phyloP scores from a whole-genome alignment of 306 rosid genomes.

The Ammopiptanthus mongolicus region DNA sequence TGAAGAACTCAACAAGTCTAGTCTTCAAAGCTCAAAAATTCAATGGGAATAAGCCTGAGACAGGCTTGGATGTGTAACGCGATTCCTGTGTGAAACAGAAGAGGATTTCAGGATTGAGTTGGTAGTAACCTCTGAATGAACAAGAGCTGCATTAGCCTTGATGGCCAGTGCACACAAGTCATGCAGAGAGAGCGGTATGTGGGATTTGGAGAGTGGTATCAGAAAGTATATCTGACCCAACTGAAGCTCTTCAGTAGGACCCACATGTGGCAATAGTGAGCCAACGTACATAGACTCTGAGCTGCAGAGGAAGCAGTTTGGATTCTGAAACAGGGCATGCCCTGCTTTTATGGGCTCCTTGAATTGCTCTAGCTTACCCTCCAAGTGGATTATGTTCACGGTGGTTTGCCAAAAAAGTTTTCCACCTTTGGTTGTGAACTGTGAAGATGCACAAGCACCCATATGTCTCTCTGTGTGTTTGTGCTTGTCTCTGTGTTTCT shows the following conservation, averaged over 20 bases:
- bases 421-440: neutral
- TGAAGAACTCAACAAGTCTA: neutral
- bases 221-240: constrained; percentile 52
- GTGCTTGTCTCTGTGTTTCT: neutral
- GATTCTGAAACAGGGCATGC: constrained; percentile 39
- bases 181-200: constrained; percentile 36
- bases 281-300: constrained; percentile 50
- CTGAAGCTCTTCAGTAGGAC: constrained; percentile 43
- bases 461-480: neutral
- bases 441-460: constrained; percentile 47
- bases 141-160: constrained; percentile 56
- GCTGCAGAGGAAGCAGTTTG: constrained; percentile 35
- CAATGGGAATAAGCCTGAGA: constrained; percentile 12
- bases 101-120: neutral
- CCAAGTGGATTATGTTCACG: constrained; percentile 34
- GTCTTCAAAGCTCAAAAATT: neutral
- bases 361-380: constrained; percentile 41
- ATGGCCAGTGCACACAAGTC: constrained; percentile 50
- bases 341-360: constrained; percentile 30
- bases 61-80: constrained; percentile 1
- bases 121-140: constrained; percentile 1
- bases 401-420: constrained; percentile 10
- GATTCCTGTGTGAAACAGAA: neutral
- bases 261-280: constrained; percentile 17
- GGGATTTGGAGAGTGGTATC: constrained; percentile 39